Base-by-base conservation (phyloP, 768 basidiomycete genomes). In the Russula dissimulans region DNA sequence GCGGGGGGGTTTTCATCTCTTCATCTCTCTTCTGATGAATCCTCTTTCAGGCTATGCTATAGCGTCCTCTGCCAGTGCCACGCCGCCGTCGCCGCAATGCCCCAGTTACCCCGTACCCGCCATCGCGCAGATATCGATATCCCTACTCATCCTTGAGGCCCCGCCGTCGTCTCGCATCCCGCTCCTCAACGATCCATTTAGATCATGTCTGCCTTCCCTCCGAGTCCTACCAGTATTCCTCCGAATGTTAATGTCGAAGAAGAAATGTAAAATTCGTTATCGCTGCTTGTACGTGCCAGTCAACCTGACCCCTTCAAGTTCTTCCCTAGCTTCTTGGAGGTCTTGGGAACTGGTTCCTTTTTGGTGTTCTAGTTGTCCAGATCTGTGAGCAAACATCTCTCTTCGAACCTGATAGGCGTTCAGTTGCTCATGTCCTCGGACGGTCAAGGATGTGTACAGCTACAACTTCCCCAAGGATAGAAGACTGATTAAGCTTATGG, bases 281-380 rank as follows among this genome's bases (percentile, higher is more conserved):
- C 10, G 45, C 36, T 44, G 3, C 11, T 46, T 22, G 2, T 10
- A 1, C n/a, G 22, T 14, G 9, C n/a, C 32, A 12, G 44, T 29
- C 10, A 9, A 45, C 4, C 36, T 52, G 12, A 45, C 14, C 22
- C n/a, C n/a, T n/a, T n/a, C n/a, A n/a, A n/a, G n/a, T n/a, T n/a
- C n/a, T n/a, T n/a, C n/a, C n/a, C 10, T 36, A 61, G 60, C 43
- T 61, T n/a, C 6, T 61, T 0, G 60, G 50, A 4, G 31, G 14
- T 10, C 2, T 71, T 34, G 63, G 69, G 51, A 68, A 71, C 60
- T 71, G 65, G 57, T 58, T 60, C 10, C 47, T 72, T 1, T 72
- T 61, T 54, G 71, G 71, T n/a, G 64, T 64, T 18, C 63, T 72
- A n/a, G 42, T 57, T 10, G 64, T 71, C 22, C 71, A 72, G 66